Base-by-base conservation (phyloP, 495 filamentous ascomycete species). In the Paragyromitra xinjiangensis region DNA sequence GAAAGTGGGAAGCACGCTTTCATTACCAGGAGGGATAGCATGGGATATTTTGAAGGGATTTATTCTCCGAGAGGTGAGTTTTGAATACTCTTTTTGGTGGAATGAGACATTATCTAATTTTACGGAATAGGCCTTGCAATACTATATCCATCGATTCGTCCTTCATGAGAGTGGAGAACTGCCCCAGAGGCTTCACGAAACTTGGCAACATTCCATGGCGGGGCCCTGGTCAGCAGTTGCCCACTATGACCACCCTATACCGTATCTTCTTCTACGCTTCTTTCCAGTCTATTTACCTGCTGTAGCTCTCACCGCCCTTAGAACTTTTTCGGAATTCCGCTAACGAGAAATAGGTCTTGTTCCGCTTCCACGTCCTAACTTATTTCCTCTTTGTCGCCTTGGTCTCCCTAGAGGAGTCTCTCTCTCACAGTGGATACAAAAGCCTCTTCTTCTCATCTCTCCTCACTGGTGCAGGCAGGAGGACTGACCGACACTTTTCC, bases 231-330 rank as follows among this genome's bases (percentile, higher is more conserved):
- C 91, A 24, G 87, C 90, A 59, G 89, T 87, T 75, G 91, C 87
- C 51, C 90, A 91, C 81, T 93, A 93, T 81, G 94, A 98, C 83
- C 93, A 97, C 78, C 93, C 94, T 0, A 40, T 91, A n/a, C 84
- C 88, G 4, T 92, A 93, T 75, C 83, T 97, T 1, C 78, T 96
- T 11, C 84, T 86, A 66, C 89, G 87, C 61, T 92, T 93, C 79
- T 48, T 94, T 22, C 94, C 94, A 0, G 87, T 89, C 19, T 94
- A 93, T 83, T 78, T 91, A 2, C 93, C 94, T 8, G 90, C 91
- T 1, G 81, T 75, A 75, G 16, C 6, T 58, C 53, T 9, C 67
- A 45, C 42, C 14, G 1, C 16, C 12, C 39, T 22, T 26, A 48
- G 8, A 19, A 16, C 34, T 7, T 0, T 7, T 29, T 12, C 1